Evolutionary conservation across 768 basidiomycete genomes (phyloP).

Genomic region (Rhodotorula graminis): DNA sequence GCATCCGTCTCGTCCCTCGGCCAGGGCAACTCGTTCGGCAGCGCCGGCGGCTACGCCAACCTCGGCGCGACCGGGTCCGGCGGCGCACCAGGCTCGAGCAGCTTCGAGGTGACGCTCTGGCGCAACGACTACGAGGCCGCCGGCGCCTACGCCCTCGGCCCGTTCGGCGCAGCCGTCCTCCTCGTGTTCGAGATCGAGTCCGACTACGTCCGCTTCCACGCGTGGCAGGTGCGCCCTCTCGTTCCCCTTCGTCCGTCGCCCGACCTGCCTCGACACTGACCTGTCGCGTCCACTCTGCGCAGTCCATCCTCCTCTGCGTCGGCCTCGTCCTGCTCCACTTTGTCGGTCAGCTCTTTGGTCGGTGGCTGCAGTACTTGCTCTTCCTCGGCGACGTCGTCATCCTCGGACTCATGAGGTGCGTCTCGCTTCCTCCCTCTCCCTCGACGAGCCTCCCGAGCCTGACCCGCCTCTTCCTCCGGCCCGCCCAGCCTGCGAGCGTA

Average conservation of each 20-base stretch:
- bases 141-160: conserved; percentile 13
- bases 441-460: neutral
- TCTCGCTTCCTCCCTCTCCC: neutral
- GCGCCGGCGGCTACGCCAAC: neutral
- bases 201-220: conserved; percentile 33
- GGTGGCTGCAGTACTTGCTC: conserved; percentile 26
- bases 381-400: conserved; percentile 28
- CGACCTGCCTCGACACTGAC: neutral
- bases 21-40: conserved; percentile 7
- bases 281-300: neutral
- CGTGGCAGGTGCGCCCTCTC: conserved; percentile 14
- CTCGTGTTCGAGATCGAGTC: conserved; percentile 32
- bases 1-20: conserved; percentile 20
- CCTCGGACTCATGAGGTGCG: conserved; percentile 20
- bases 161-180: conserved; percentile 23
- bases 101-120: conserved; percentile 17
- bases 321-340: conserved; percentile 36
- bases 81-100: neutral
- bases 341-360: conserved; percentile 30
- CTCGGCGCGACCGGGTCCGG: neutral
- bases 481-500: conserved; percentile 35
- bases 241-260: too few species aligned
- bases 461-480: neutral
- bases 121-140: conserved; percentile 5
- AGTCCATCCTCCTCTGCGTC: conserved; percentile 35